phyloP scores from a whole-genome alignment of 768 basidiomycete genomes.

The Fomitopsis serialis region DNA sequence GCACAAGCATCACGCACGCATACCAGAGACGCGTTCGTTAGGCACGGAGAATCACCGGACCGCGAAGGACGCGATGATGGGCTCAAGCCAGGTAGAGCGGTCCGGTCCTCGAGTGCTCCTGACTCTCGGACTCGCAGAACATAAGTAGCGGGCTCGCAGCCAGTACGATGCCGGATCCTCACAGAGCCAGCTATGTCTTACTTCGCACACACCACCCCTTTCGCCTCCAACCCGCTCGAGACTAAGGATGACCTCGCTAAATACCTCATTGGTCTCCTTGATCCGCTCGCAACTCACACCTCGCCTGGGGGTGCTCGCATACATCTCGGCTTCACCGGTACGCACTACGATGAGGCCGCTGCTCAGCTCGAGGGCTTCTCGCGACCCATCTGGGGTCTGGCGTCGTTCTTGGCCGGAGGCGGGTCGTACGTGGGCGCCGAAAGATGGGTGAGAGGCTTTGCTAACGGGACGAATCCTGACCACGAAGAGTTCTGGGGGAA shows the following conservation, averaged over 20 bases:
- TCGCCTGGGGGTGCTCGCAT: slow-evolving; percentile 70
- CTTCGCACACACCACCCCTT: slow-evolving; percentile 31
- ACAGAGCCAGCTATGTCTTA: slow-evolving; percentile 11
- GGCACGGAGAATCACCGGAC: slow-evolving; percentile 1
- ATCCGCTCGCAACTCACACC: slow-evolving; percentile 63
- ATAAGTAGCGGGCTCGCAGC: background rate
- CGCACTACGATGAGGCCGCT: slow-evolving; percentile 68
- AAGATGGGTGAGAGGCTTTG: slow-evolving; percentile 63
- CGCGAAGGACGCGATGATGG: background rate
- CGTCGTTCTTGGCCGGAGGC: slow-evolving; percentile 61
- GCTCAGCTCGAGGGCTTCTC: slow-evolving; percentile 76
- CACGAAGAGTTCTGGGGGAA: slow-evolving; percentile 72
- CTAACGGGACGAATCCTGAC: slow-evolving; percentile 61
- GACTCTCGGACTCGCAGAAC: slow-evolving; percentile 2
- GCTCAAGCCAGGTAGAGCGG: slow-evolving; percentile 5
- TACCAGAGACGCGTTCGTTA: background rate
- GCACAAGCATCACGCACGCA: too few species aligned
- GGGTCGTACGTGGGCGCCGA: slow-evolving; percentile 51
- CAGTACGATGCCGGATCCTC: background rate
- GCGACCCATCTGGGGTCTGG: slow-evolving; percentile 71
- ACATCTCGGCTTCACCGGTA: slow-evolving; percentile 62
- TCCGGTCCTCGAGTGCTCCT: slow-evolving; percentile 13
- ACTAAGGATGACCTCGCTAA: slow-evolving; percentile 53
- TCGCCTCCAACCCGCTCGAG: slow-evolving; percentile 53
- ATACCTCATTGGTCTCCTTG: slow-evolving; percentile 55